Evolutionary conservation across 305 asterid genomes (phyloP), one percentile per base, ranked within the genome.

Genomic region (Ajuga reptans): DNA sequence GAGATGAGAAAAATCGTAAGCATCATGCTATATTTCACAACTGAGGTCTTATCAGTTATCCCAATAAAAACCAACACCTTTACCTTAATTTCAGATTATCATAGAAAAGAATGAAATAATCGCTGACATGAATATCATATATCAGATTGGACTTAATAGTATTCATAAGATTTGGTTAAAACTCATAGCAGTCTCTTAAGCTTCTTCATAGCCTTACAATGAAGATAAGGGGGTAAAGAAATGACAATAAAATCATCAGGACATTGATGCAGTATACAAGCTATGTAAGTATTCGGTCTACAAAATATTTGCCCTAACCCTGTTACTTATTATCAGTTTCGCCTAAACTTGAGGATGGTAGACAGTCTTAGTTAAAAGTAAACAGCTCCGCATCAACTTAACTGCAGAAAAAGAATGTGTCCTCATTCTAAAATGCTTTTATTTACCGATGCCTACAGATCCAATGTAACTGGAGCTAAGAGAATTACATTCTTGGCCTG

Each of bases 91-190:
- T 10, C 45, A 12, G 58, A 10, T 69, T 64, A 33, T 29, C 49
- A 24, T 21, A 49, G 17, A 37, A 59, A 51, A 66, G 45, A 71
- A 31, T 16, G 7, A 11, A 7, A 66, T 27, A 5, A 36, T 41
- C 6, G 67, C 11, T 45, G 18, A 53, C 37, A 60, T 29, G 56
- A 43, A 62, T 21, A 73, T 11, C 52, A 77, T 47, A 77, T 69
- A 17, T 57, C 18, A 27, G 18, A 60, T 43, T 41, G 8, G 56
- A 46, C 55, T 17, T 43, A 50, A 36, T 73, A 66, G 57, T 53
- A 37, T 45, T n/a, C 4, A 3, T 14, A 6, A 56, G 14, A 24
- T 33, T 27, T 12, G 46, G 24, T 5, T 4, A 47, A 29, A 27
- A 12, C 12, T 14, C 39, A 14, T 24, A 2, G 42, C 31, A 47